Evolutionary conservation across 768 basidiomycete species (phyloP), one percentile per base, ranked within the genome.

Genomic region (Auricularia heimuer): DNA sequence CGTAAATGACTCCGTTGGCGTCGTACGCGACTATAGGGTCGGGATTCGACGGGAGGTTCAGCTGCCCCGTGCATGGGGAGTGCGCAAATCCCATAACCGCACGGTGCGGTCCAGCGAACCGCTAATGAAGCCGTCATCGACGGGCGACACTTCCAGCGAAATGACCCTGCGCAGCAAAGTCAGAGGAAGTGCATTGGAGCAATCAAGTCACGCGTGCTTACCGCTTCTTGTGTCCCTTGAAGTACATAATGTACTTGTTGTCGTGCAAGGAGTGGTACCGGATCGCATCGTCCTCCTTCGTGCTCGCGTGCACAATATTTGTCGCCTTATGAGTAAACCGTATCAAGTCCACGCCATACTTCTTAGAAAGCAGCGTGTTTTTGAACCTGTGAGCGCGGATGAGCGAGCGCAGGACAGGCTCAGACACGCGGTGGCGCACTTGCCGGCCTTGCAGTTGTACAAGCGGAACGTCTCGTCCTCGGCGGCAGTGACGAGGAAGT

Each of bases 101-200:
- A 98, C 95, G 1, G 94, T 98, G 71, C 89, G 92, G 79, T 99
- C 97, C 73, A 92, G 79, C 0, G 95, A 92, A 2, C 87, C 91
- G 11, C 96, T 97, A 82, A 99, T 89, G 79, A 99, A 98, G 1
- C 90, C 90, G 71, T 98, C 95, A 71, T 98, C 92, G 1, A 89
- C 81, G 1, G 97, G 97, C 0, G 91, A 93, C 65, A 98, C 86
- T 73, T 95, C 90, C 11, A 99, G 78, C 0, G 95, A 96, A 39
- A 90, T 82, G 2, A 99, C 97, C 65, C 87, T 81, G 67, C 8
- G 12, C 4, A 16, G 14, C 62, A 33, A 45, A 47, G 34, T 51
- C 11, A 51, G 47, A 6, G 18, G 33, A 37, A 36, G 12, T 47
- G 42, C 60, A 33, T 10, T 24, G 54, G 4, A 14, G 16, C 36